Percentiles rank a stretch among this genome's conserved stretches.
These are phyloP conservation scores for Rhinocladiella similis DNA, from an alignment of 2,329 filamentous ascomycete genomes.

Conservation along the genomic window DNA sequence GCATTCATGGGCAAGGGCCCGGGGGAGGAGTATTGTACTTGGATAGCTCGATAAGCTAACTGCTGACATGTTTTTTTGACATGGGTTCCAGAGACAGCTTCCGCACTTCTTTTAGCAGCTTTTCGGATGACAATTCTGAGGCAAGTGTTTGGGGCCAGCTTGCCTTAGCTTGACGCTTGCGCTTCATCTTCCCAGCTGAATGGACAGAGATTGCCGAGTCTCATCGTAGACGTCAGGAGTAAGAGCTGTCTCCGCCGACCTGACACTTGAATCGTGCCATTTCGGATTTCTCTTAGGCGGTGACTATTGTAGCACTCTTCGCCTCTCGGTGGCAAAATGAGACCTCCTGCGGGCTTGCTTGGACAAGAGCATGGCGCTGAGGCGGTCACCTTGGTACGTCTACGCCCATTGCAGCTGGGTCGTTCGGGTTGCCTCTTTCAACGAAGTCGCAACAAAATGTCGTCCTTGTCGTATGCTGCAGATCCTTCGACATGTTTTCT, in stretches of 20 bases:
- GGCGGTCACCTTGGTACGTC: not conserved
- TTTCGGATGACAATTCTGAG: not conserved
- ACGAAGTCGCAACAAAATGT: too few species aligned
- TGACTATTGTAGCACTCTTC: not conserved
- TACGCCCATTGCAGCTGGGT: not conserved
- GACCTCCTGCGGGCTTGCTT: not conserved
- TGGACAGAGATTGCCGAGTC: not conserved
- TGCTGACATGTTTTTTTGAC: not conserved
- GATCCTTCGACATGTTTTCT: too few species aligned
- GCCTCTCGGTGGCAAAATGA: not conserved
- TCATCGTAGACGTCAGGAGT: not conserved
- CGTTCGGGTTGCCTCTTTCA: too few species aligned
- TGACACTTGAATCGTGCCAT: not conserved
- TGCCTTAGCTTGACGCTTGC: too few species aligned
- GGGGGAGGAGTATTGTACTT: not conserved
- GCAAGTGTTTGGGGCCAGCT: too few species aligned
- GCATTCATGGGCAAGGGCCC: not conserved
- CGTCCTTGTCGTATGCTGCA: too few species aligned
- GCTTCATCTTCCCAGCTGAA: too few species aligned
- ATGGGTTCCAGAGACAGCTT: not conserved
- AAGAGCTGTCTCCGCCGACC: not conserved
- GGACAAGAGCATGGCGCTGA: not conserved
- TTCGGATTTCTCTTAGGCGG: not conserved
- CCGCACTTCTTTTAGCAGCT: not conserved
- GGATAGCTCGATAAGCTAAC: not conserved